Conservation (phyloP, 768 basidiomycete species). For the Tulasnella sp. region DNA sequence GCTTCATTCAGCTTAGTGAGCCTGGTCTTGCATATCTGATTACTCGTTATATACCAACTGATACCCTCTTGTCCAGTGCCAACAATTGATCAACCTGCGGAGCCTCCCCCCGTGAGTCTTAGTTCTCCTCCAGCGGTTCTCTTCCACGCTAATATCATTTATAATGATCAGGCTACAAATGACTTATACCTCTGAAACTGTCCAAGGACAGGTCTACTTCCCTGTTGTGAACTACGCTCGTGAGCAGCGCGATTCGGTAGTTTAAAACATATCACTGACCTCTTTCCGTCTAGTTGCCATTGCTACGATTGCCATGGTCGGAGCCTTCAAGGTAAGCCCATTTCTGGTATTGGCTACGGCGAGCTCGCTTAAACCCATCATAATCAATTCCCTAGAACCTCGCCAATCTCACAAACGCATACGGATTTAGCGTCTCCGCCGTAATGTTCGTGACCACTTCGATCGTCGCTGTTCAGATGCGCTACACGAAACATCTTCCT, state of each 20-base stretch:
- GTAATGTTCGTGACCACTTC: slow-evolving; percentile 29
- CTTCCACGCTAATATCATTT: too few species aligned
- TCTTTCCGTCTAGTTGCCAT: slow-evolving; percentile 34
- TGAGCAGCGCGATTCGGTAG: slow-evolving; percentile 19
- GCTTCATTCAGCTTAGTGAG: slow-evolving; percentile 38
- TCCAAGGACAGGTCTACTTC: slow-evolving; percentile 58
- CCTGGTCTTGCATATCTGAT: too few species aligned
- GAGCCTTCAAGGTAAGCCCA: slow-evolving; percentile 35
- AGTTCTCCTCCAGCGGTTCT: too few species aligned
- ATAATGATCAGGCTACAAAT: slow-evolving; percentile 33
- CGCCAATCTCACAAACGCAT: slow-evolving; percentile 45
- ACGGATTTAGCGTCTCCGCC: slow-evolving; percentile 27
- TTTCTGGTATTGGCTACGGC: too few species aligned
- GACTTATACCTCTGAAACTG: slow-evolving; percentile 47
- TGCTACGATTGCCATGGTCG: slow-evolving; percentile 43
- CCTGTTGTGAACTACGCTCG: slow-evolving; percentile 50
- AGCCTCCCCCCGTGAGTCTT: slow-evolving; percentile 38
- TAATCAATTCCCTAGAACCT: slow-evolving; percentile 26
- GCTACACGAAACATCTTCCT: slow-evolving; percentile 24
- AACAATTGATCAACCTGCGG: slow-evolving; percentile 56
- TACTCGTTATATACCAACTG: too few species aligned
- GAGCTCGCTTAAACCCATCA: too few species aligned
- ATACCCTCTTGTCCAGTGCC: slow-evolving; percentile 28
- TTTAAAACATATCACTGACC: too few species aligned
- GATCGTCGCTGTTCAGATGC: slow-evolving; percentile 26